phyloP scores from a whole-genome alignment of 371 early-diverging fungal genomes.

The Mortierella sp. region DNA sequence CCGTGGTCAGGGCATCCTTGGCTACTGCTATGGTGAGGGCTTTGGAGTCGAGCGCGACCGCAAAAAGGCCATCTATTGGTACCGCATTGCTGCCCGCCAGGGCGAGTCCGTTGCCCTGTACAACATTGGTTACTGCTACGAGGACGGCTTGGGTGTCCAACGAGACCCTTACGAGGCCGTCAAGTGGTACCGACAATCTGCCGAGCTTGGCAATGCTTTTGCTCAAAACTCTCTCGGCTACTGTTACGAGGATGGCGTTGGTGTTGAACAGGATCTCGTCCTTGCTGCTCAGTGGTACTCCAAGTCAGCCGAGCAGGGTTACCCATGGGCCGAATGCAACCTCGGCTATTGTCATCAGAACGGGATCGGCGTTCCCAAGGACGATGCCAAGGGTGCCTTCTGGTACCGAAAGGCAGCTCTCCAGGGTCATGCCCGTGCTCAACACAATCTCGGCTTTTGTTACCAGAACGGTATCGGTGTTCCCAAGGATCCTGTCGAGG shows the following conservation, averaged over 20 bases:
- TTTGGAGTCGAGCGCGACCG: conserved; percentile 71
- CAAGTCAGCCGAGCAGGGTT: conserved; percentile 76
- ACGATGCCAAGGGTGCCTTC: conserved; percentile 64
- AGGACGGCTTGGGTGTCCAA: conserved; percentile 82
- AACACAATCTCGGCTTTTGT: conserved; percentile 84
- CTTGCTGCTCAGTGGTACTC: conserved; percentile 80
- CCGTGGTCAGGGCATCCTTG: conserved; percentile 82
- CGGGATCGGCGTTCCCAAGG: conserved; percentile 74
- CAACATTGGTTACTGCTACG: conserved; percentile 80
- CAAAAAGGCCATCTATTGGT: conserved; percentile 82
- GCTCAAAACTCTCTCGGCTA: conserved; percentile 86
- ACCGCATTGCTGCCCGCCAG: conserved; percentile 75
- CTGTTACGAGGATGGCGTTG: conserved; percentile 87
- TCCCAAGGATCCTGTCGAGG: conserved; percentile 61
- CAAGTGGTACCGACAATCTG: conserved; percentile 74
- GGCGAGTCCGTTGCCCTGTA: conserved; percentile 78
- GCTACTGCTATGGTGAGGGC: conserved; percentile 84
- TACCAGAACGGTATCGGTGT: conserved; percentile 87
- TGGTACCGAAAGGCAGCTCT: conserved; percentile 79
- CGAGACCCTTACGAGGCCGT: conserved; percentile 74
- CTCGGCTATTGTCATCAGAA: conserved; percentile 81
- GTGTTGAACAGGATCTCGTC: conserved; percentile 68
- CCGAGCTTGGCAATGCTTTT: conserved; percentile 71
- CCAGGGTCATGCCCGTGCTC: conserved; percentile 65
- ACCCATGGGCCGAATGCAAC: conserved; percentile 83